Evolutionary conservation across 805 yeast species (phyloP).

Genomic region (Spathaspora girioi): DNA sequence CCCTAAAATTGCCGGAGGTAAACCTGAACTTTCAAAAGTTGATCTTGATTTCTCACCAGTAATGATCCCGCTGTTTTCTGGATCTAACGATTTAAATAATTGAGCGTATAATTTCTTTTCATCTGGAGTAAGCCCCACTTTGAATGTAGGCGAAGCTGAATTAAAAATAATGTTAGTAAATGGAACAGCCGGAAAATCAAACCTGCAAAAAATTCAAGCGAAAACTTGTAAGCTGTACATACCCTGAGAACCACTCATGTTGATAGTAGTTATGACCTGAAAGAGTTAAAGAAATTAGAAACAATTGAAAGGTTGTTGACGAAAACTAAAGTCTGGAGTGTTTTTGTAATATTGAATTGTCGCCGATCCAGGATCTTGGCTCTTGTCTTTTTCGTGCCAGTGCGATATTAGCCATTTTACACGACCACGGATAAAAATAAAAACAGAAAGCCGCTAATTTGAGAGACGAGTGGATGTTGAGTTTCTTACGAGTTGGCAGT

Average conservation of each 20-base stretch:
- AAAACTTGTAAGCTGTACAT: conserved; percentile 8
- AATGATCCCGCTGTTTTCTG: conserved; percentile 72
- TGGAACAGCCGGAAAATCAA: conserved; percentile 1
- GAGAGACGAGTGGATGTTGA: too few relatives aligned
- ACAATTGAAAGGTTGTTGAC: not conserved
- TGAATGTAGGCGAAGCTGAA: conserved; percentile 34
- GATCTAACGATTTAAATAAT: conserved; percentile 75
- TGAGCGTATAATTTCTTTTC: conserved; percentile 74
- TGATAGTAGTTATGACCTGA: not conserved
- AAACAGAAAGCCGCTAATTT: not conserved
- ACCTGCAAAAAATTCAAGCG: not conserved
- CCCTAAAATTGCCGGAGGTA: conserved; percentile 74
- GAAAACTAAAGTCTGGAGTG: not conserved
- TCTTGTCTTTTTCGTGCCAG: not conserved
- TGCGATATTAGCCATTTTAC: not conserved
- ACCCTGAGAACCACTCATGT: conserved; percentile 26
- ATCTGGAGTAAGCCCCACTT: conserved; percentile 58
- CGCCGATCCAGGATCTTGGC: not conserved
- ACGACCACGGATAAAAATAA: not conserved
- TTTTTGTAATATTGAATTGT: not conserved
- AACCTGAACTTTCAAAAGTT: conserved; percentile 79
- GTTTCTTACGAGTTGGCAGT: too few relatives aligned
- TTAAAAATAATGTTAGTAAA: conserved; percentile 7
- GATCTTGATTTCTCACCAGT: conserved; percentile 86
- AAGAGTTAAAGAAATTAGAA: not conserved